Evolutionary conservation across 2,329 filamentous ascomycete genomes (phyloP), one percentile per base, ranked within the genome.

Genomic region (Byssothecium circinans): DNA sequence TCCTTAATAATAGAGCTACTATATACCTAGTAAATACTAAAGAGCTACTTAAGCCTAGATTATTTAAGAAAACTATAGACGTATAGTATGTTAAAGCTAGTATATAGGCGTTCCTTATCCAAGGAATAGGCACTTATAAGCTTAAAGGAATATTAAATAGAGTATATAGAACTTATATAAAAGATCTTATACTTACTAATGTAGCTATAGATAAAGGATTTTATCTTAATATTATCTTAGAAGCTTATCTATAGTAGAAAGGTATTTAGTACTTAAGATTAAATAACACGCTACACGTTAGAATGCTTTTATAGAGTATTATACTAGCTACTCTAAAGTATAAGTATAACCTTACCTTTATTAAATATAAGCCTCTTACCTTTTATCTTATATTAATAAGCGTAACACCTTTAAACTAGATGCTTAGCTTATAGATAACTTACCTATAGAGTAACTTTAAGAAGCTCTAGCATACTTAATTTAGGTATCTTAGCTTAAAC

Each of bases 141-240:
- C 10, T 37, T 19, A 25, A 30, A 20, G 23, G n/a, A 12, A 2
- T 29, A 10, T 6, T 30, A 7, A 40, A 40, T 25, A 27, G n/a
- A 20, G 1, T 8, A 5, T 20, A 6, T 18, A 38, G 19, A 38
- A n/a, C n/a, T 17, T 19, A 19, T 23, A 30, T 25, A 27, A 27
- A 40, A n/a, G 8, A 17, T 27, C 20, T 40, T 5, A 25, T 19
- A 15, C 14, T 40, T 25, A 40, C 14, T 23, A 30, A 40, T 27
- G 17, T 40, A 7, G 15, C 23, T 25, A 29, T 40, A 27, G 18
- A 25, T n/a, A 19, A 40, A 29, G 22, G 22, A 27, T 40, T 40
- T 40, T 38, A 38, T 38, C 6, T 40, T 40, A 40, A 40, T 40
- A 40, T 40, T 40, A 40, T 25, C n/a, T 29, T 14, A 8, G n/a